Evolutionary conservation across 2,329 filamentous ascomycete genomes (phyloP).

Genomic region (Fusarium veterinarium): DNA sequence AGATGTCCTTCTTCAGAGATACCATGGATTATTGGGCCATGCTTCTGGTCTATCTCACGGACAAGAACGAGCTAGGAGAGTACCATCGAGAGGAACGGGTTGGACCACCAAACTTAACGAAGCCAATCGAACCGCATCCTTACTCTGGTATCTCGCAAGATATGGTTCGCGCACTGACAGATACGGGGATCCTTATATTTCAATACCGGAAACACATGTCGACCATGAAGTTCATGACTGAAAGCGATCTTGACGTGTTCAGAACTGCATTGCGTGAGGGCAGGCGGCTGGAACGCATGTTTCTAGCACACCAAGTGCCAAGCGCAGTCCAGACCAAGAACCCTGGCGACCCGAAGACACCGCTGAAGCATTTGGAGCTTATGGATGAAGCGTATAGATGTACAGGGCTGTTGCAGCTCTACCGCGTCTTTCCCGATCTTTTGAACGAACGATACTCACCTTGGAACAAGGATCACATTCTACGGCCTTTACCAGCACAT

Average conservation of each 20-base stretch:
- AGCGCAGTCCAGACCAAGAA: background rate
- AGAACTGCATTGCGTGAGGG: background rate
- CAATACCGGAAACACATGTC: background rate
- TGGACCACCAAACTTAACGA: background rate
- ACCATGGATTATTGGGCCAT: constrained; percentile 14
- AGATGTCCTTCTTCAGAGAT: background rate
- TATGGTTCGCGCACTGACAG: background rate
- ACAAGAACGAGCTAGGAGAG: background rate
- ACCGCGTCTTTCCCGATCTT: constrained; percentile 7
- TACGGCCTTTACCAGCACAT: background rate
- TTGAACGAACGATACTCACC: background rate
- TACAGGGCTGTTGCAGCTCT: constrained; percentile 1
- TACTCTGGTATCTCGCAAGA: background rate
- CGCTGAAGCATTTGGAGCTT: background rate
- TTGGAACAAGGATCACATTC: background rate
- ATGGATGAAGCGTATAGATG: constrained; percentile 4
- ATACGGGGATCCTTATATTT: background rate
- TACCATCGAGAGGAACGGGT: background rate
- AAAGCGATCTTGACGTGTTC: background rate
- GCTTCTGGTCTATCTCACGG: constrained; percentile 2
- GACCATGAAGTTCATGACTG: constrained; percentile 1
- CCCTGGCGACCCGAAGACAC: background rate
- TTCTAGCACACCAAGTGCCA: background rate
- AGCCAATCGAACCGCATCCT: background rate
- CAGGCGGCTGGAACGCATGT: background rate